These are phyloP conservation scores for Buddleja alternifolia DNA, from an alignment of 257 asterid genomes.

Conservation along the genomic window DNA sequence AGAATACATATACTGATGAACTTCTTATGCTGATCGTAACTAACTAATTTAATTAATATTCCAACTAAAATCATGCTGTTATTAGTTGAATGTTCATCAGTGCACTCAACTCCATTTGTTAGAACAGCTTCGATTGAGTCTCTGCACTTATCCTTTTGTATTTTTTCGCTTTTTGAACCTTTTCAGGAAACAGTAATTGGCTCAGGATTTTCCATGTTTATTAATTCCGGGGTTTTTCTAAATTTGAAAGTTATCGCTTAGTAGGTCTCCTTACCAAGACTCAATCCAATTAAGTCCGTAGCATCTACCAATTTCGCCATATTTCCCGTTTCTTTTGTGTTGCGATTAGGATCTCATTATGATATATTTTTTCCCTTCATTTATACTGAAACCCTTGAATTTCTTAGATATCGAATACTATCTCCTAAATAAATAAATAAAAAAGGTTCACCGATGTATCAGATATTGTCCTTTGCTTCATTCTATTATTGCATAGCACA, in stretches of 20 bases:
- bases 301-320: constrained; percentile 9
- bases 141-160: no score
- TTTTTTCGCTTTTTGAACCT: background rate
- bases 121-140: no score
- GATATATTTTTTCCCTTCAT: background rate
- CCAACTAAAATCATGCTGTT: no score
- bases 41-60: no score
- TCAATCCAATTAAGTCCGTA: constrained; percentile 14
- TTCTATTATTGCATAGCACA: no score
- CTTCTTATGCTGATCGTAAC: no score
- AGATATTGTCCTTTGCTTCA: no score
- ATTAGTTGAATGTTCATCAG: no score
- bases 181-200: constrained; percentile 1
- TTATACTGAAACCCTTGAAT: background rate
- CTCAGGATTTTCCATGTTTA: background rate
- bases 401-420: background rate
- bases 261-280: constrained; percentile 5
- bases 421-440: no score
- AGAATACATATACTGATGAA: no score
- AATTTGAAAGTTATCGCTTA: constrained; percentile 19
- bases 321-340: background rate
- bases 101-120: no score
- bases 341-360: background rate
- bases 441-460: no score
- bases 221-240: background rate